Percentiles rank a stretch among this genome's conserved stretches.
These are phyloP conservation scores for Lagerstroemia speciosa DNA, from an alignment of 345 rosid species.

Conservation along the genomic window DNA sequence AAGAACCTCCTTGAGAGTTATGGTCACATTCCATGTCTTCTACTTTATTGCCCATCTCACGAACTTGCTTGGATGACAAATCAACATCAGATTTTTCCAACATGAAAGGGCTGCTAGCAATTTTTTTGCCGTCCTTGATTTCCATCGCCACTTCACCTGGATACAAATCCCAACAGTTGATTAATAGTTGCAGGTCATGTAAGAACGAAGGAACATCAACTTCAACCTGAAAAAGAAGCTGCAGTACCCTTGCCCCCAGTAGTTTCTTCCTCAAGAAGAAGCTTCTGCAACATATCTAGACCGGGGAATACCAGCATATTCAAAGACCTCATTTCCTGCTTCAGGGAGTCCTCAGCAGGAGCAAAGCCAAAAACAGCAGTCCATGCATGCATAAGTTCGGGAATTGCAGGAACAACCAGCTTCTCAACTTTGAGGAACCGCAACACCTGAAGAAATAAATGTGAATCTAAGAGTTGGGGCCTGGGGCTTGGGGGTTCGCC, in stretches of 20 bases:
- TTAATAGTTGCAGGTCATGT: not conserved
- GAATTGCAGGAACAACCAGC: slow-evolving; percentile 70
- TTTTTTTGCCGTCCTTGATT: not conserved
- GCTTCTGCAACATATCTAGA: slow-evolving; percentile 68
- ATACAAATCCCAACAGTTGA: not conserved
- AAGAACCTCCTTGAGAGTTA: slow-evolving; percentile 6
- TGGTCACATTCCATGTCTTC: slow-evolving; percentile 20
- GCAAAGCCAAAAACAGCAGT: slow-evolving; percentile 62
- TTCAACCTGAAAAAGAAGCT: slow-evolving; percentile 20
- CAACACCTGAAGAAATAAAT: slow-evolving; percentile 16
- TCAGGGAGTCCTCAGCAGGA: slow-evolving; percentile 37
- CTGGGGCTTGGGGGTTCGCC: no score
- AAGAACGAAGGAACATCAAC: not conserved
- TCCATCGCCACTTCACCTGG: slow-evolving; percentile 1
- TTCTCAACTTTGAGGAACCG: slow-evolving; percentile 52
- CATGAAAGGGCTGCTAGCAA: not conserved
- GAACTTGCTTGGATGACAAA: slow-evolving; percentile 22
- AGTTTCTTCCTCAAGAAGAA: slow-evolving; percentile 31
- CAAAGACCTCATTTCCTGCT: slow-evolving; percentile 48
- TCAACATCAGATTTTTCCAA: slow-evolving; percentile 1
- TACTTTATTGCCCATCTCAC: slow-evolving; percentile 16
- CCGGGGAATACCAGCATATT: slow-evolving; percentile 80
- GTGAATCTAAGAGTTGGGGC: not conserved
- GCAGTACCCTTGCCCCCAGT: slow-evolving; percentile 15
- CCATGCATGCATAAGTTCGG: slow-evolving; percentile 71